Conservation (phyloP, 169 alveolate species). For the Plasmodium cynomolgi region DNA sequence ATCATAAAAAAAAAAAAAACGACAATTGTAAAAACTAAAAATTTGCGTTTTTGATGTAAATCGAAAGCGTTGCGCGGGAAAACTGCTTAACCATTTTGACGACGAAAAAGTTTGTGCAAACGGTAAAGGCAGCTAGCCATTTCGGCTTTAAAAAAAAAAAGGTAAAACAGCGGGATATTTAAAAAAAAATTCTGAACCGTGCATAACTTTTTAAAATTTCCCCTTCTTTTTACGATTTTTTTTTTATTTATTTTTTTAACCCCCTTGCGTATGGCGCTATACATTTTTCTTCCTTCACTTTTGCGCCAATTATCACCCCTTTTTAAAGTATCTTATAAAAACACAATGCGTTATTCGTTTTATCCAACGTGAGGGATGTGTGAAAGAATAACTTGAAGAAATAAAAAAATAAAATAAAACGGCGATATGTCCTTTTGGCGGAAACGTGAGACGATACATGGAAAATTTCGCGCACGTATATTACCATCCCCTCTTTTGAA, state of each 20-base stretch:
- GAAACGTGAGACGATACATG: not conserved
- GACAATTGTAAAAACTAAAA: not conserved
- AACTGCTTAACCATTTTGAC: not conserved
- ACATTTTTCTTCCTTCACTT: conserved; percentile 2
- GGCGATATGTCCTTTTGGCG: not conserved
- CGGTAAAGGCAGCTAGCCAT: conserved; percentile 3
- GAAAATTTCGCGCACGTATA: not conserved
- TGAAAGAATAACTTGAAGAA: not conserved
- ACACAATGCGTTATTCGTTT: not conserved
- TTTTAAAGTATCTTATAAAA: not conserved
- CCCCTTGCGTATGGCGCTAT: not conserved
- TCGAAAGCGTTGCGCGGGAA: not conserved
- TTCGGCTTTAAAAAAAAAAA: not conserved
- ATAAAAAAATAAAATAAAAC: not conserved
- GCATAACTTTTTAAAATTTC: not conserved
- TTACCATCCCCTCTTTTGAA: not conserved
- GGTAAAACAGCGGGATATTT: not conserved
- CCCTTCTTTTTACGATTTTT: not conserved
- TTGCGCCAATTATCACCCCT: not conserved
- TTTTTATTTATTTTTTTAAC: not conserved
- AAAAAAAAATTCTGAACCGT: conserved; percentile 7
- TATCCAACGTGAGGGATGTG: not conserved
- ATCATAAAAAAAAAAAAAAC: not conserved
- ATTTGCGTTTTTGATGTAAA: not conserved
- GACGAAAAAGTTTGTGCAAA: not conserved